These are phyloP conservation scores for Arthromyces matolae DNA, from an alignment of 768 basidiomycete genomes.

Conservation along the genomic window DNA sequence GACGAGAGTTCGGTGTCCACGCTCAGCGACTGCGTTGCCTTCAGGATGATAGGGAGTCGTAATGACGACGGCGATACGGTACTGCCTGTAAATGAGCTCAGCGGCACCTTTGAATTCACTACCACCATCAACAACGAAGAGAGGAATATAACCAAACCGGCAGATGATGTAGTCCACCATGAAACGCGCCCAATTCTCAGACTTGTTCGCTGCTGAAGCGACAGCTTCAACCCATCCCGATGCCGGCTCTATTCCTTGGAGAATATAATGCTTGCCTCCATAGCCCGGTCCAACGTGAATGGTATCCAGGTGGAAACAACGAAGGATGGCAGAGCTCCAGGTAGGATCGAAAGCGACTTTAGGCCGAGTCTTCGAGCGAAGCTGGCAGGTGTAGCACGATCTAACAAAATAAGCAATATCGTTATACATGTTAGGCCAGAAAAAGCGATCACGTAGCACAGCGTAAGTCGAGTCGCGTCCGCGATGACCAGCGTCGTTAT, in stretches of 20 bases:
- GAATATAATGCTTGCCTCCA: constrained; percentile 19
- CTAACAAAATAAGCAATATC: constrained; percentile 25
- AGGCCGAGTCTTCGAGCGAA: constrained; percentile 17
- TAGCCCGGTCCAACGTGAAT: constrained; percentile 22
- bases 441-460: no score
- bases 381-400: constrained; percentile 32
- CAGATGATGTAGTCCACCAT: no score
- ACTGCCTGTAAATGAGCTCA: constrained; percentile 19
- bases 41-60: no score
- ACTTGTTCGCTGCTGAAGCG: constrained; percentile 3
- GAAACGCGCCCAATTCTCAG: no score
- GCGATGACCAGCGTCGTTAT: constrained; percentile 15
- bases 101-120: no score
- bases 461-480: no score
- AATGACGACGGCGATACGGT: constrained; percentile 23
- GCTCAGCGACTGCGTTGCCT: constrained; percentile 28
- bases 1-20: constrained; percentile 22
- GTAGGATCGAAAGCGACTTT: no score
- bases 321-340: no score
- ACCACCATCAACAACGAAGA: constrained; percentile 27
- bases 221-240: constrained; percentile 19
- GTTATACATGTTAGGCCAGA: constrained; percentile 34
- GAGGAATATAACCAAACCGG: neutral
- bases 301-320: no score
- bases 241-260: constrained; percentile 21